Base-by-base conservation (phyloP, 805 yeast species). In the Cyberlindnera nakhonratchasimensis region DNA sequence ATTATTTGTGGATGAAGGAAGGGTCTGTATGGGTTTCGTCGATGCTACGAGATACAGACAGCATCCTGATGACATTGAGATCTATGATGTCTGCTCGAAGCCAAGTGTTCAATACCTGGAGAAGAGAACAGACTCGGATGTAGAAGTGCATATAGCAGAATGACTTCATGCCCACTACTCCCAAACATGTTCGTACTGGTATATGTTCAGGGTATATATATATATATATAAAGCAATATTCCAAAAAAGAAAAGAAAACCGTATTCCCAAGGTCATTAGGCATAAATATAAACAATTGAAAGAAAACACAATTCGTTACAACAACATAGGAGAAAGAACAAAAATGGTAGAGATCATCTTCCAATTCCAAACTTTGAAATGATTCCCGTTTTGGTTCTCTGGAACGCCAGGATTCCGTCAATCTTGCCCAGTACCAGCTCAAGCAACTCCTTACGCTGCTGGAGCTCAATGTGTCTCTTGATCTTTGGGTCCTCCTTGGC, bases 401-500 rank as follows among this genome's bases (percentile, higher is more conserved):
- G 62, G 49, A 67, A 68, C 5, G 71, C 66, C 36, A 70, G 50
- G 20, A 70, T 66, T 0, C 70, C 69, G 49, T 91, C 96, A 42
- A 93, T 89, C 67, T 86, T 91, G 45, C 71, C 74, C 54, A 90
- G 61, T 0, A 97, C 99, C 37, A 85, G 66, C 51, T 88, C 95
- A 40, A 95, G 71, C 42, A 89, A 66, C 55, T 89, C 96, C 61
- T 91, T 93, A 36, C 97, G 78, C 63, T 88, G 91, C 62, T 93
- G 99, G 48, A 95, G 66, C 57, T 91, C 96, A 53, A 93, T 85
- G 57, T 93, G 99, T 53, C 83, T 76, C 60, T 84, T 84, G 43
- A 95, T 79, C 64, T 82, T 86, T 17, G 96, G 93, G 64, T 93
- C 61, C 64, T 93, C 97, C 54, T 88, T 87, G 0, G 99, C 99